phyloP scores from a whole-genome alignment of 352 stramenopile species.

The Globisporangium rhizosaccharum region DNA sequence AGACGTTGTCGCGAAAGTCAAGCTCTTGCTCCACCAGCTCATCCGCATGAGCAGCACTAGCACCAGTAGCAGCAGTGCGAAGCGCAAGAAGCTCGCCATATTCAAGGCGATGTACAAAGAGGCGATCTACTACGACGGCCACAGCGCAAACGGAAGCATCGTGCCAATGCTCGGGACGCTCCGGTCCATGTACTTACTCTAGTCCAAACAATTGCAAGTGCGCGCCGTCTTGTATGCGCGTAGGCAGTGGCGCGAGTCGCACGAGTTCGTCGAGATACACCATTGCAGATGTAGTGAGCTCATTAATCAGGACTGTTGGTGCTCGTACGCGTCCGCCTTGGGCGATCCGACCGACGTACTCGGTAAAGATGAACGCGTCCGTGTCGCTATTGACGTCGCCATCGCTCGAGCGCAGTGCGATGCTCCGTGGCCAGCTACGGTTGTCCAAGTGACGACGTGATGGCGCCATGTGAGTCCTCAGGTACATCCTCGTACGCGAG shows the following conservation, averaged over 20 bases:
- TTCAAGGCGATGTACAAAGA: conserved; percentile 88
- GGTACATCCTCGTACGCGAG: neutral
- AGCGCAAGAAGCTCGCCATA: conserved; percentile 46
- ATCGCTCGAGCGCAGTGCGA: conserved; percentile 37
- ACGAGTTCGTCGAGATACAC: conserved; percentile 54
- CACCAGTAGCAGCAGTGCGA: conserved; percentile 9
- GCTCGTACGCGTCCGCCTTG: conserved; percentile 12
- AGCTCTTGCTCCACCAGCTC: conserved; percentile 54
- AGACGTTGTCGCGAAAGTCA: conserved; percentile 50
- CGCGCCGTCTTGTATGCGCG: conserved; percentile 4
- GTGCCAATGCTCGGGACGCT: conserved; percentile 47
- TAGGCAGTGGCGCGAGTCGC: conserved; percentile 16
- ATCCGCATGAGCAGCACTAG: conserved; percentile 33
- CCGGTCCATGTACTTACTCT: conserved; percentile 53
- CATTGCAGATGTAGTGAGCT: conserved; percentile 44
- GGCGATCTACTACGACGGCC: conserved; percentile 68
- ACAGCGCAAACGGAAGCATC: conserved; percentile 29
- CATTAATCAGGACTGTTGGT: conserved; percentile 32
- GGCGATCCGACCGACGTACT: conserved; percentile 62
- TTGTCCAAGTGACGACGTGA: neutral
- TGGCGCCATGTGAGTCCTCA: neutral
- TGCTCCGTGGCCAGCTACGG: conserved; percentile 49
- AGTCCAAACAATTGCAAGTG: conserved; percentile 30
- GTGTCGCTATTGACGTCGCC: conserved; percentile 24
- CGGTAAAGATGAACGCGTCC: conserved; percentile 43